A percentile compares a stretch with the other conserved stretches of the same genome.
phyloP scores from a whole-genome alignment of 805 yeast species.

The Starmera dryadoides region DNA sequence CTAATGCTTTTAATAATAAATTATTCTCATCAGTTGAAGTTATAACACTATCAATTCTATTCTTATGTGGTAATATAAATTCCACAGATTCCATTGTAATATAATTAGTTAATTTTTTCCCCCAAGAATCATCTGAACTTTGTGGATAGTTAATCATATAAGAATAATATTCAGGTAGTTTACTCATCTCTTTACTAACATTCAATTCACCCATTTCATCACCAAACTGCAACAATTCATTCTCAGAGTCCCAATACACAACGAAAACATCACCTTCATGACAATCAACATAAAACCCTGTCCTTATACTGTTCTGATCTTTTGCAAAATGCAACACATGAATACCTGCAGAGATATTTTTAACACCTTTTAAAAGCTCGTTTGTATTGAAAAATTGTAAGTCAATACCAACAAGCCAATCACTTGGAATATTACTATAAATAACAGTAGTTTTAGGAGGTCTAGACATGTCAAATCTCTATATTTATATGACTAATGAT shows the following conservation, averaged over 20 bases:
- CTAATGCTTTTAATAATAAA: conserved; percentile 30
- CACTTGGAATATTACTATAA: conserved; percentile 23
- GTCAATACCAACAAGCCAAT: conserved; percentile 40
- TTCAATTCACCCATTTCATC: conserved; percentile 25
- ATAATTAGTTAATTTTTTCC: conserved; percentile 8
- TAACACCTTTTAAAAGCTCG: conserved; percentile 39
- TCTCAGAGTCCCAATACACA: conserved; percentile 29
- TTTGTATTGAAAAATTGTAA: conserved; percentile 38
- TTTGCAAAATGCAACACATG: conserved; percentile 50
- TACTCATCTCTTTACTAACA: conserved; percentile 18
- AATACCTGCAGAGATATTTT: conserved; percentile 39
- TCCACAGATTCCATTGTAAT: conserved; percentile 21
- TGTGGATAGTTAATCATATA: conserved; percentile 36
- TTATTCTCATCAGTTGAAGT: conserved; percentile 45
- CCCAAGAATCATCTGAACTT: conserved; percentile 24
- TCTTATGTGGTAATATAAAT: conserved; percentile 19
- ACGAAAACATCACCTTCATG: conserved; percentile 26
- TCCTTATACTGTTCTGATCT: conserved; percentile 26
- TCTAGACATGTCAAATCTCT: conserved; percentile 9
- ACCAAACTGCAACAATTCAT: conserved; percentile 22
- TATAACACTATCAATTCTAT: conserved; percentile 32
- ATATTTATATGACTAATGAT: not conserved
- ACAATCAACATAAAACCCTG: conserved; percentile 32
- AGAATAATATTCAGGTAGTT: conserved; percentile 25
- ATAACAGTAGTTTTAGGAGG: conserved; percentile 25